Percentiles rank a stretch among this genome's conserved stretches.
Conservation (phyloP, 2,329 filamentous ascomycete species). For the Sarocladium kiliense region DNA sequence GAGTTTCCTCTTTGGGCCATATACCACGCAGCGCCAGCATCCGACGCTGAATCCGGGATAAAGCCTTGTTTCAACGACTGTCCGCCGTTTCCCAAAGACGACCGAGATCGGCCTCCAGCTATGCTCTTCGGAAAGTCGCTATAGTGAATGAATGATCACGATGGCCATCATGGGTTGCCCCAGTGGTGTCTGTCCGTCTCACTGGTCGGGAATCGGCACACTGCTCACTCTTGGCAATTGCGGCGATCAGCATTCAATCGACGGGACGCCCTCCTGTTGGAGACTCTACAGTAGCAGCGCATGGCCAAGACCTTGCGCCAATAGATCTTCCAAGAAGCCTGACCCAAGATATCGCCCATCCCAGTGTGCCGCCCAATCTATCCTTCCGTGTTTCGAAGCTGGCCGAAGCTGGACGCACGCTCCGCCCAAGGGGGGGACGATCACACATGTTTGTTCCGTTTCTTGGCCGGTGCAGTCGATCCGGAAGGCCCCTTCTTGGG, state of each 20-base stretch:
- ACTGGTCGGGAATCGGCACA: not conserved
- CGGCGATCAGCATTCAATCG: not conserved
- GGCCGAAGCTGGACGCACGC: not conserved
- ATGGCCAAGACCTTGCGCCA: not conserved
- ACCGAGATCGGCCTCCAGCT: not conserved
- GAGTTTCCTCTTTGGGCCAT: conserved; percentile 8
- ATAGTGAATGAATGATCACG: not conserved
- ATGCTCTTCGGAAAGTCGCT: too few relatives aligned
- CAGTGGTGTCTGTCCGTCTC: not conserved
- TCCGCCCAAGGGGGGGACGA: not conserved
- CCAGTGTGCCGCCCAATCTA: not conserved
- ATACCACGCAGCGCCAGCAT: not conserved
- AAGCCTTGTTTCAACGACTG: not conserved
- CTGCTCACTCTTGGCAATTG: not conserved
- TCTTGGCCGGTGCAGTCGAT: conserved; percentile 7
- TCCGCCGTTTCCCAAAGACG: not conserved
- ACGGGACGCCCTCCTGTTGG: too few relatives aligned
- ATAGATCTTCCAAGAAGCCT: not conserved
- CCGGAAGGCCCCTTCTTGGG: not conserved
- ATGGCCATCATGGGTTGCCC: too few relatives aligned
- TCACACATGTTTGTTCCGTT: not conserved
- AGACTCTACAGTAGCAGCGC: not conserved
- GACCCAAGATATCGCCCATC: not conserved
- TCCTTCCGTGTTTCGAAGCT: not conserved
- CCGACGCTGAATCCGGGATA: not conserved